Conservation (phyloP, 169 alveolate species). For the Perkinsus olseni region DNA sequence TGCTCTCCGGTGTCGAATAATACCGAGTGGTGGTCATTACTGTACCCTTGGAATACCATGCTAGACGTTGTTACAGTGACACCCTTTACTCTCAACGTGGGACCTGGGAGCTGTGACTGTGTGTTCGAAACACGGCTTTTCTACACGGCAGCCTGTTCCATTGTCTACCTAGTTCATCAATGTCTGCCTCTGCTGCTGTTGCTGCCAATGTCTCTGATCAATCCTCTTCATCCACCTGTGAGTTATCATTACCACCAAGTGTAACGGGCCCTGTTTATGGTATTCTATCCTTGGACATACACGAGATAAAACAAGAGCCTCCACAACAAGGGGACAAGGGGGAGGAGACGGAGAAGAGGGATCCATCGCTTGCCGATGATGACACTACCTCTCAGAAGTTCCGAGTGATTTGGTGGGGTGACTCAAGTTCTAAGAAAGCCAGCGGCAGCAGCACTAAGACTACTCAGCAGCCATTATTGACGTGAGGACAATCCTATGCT, state of each 20-base stretch:
- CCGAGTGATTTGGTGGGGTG: background rate
- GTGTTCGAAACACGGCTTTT: too few species aligned
- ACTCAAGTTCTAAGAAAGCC: background rate
- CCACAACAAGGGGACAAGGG: background rate
- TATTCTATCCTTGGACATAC: background rate
- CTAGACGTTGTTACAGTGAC: too few species aligned
- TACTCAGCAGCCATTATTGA: background rate
- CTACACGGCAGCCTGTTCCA: too few species aligned
- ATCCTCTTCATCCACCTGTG: background rate
- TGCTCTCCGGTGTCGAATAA: too few species aligned
- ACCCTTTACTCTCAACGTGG: too few species aligned
- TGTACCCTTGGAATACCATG: too few species aligned
- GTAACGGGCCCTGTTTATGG: background rate
- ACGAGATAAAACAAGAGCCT: background rate
- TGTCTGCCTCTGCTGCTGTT: background rate
- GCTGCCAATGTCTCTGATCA: background rate
- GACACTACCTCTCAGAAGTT: background rate
- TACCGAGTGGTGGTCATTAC: too few species aligned
- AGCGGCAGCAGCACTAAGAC: background rate
- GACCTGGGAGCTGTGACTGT: too few species aligned
- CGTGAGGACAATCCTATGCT: background rate
- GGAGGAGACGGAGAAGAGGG: background rate
- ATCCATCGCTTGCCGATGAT: background rate
- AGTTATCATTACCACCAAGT: background rate
- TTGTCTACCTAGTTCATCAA: background rate